Conservation (phyloP, 1,284 basidiomycete genomes). For the Puccinia triticina region DNA sequence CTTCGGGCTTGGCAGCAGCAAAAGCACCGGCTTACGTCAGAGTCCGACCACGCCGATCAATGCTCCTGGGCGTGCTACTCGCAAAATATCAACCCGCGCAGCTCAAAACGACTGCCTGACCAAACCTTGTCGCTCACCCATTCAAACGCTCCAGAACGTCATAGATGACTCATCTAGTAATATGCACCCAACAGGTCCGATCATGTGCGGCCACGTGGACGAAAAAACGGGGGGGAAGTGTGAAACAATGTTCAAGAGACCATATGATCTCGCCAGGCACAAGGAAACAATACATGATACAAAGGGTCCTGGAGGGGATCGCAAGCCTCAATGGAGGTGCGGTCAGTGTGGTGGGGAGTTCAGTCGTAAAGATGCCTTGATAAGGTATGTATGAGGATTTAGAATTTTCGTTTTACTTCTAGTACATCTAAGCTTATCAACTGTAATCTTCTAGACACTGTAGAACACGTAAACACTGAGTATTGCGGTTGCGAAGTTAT, state of each 20-base stretch:
- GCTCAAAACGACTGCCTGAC: not conserved
- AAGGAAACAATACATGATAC: slow-evolving; percentile 49
- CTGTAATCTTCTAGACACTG: slow-evolving; percentile 5
- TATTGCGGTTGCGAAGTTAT: not conserved
- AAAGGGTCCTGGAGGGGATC: slow-evolving; percentile 29
- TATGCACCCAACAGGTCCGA: not conserved
- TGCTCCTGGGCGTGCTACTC: not conserved
- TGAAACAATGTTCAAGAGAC: slow-evolving; percentile 43
- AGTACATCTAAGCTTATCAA: not conserved
- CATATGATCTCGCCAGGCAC: slow-evolving; percentile 48
- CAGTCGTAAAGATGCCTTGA: slow-evolving; percentile 48
- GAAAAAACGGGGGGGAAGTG: slow-evolving; percentile 22
- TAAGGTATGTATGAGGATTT: slow-evolving; percentile 31
- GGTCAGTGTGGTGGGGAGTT: slow-evolving; percentile 37
- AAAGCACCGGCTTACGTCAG: not conserved
- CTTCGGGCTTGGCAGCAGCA: not conserved
- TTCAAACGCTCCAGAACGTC: not conserved
- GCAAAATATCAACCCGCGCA: not conserved
- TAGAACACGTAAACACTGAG: slow-evolving; percentile 17
- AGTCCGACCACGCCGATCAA: not conserved
- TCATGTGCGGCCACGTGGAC: slow-evolving; percentile 43
- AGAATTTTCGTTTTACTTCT: not conserved
- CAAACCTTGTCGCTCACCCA: not conserved
- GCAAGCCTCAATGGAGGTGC: slow-evolving; percentile 46
- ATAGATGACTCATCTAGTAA: slow-evolving; percentile 12